Base-by-base conservation (phyloP, 345 rosid species). In the Lenwebbia sp. region DNA sequence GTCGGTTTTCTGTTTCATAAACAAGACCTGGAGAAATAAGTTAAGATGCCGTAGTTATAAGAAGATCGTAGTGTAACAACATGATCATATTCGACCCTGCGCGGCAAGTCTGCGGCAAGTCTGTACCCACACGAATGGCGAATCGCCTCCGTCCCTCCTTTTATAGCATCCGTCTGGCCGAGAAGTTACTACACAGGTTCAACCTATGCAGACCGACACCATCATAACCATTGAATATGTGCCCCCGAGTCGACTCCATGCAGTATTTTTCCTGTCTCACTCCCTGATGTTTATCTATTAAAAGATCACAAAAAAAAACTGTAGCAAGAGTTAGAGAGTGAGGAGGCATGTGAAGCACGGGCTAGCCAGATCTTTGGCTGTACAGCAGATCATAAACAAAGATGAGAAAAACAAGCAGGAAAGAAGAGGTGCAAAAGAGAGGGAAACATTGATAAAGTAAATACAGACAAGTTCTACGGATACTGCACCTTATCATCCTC, bases 101-200 rank as follows among this genome's bases (percentile, higher is more conserved):
- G 0, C 1, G 6, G 10, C n/a, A n/a, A n/a, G n/a, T n/a, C n/a
- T n/a, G n/a, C n/a, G 12, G 21, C n/a, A n/a, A 33, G 1, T 30
- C 22, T 30, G 2, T 65, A 65, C 23, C 44, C 76, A 30, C 76
- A 0, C 17, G 76, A 65, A 65, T 65, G 19, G 1, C 5, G 23
- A 30, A 65, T 65, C 76, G 17, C 12, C 23, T 65, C 6, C 2
- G 23, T 30, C 44, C 47, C 23, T 62, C 11, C 0, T 62, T 62
- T 11, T 62, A 15, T 15, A 15, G 12, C 3, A 65, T 65, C 0
- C 0, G 0, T 17, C 6, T 8, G 2, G 28, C 10, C 5, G 21
- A 60, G 37, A 60, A 60, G 30, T 28, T 60, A 13, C 10, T 60
- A 60, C 10, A 14, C 28, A 60, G 13, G 17, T 17, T 15, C 21